A percentile compares a stretch with the other conserved stretches of the same genome.
phyloP scores from a whole-genome alignment of 495 filamentous ascomycete species.

The Daldinia grandis region DNA sequence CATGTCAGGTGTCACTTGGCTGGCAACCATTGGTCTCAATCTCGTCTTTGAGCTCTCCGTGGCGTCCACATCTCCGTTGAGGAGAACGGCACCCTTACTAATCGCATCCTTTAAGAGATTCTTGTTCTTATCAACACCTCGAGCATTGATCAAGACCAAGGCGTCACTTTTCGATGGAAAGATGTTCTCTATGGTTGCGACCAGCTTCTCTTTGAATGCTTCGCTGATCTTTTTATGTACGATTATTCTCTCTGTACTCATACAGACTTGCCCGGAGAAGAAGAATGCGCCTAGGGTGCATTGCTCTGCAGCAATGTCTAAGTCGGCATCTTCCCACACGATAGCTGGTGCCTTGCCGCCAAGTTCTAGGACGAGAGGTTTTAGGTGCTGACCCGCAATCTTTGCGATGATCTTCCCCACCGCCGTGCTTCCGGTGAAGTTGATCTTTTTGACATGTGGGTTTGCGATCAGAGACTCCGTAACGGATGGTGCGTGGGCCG shows the following conservation, averaged over 20 bases:
- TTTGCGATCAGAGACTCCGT: constrained; percentile 65
- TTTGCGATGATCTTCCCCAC: constrained; percentile 67
- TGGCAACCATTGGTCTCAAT: constrained; percentile 77
- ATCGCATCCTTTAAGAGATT: constrained; percentile 71
- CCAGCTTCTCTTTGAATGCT: constrained; percentile 70
- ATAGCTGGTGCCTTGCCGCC: constrained; percentile 73
- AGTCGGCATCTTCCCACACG: constrained; percentile 71
- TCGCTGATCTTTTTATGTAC: constrained; percentile 75
- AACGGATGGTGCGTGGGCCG: constrained; percentile 61
- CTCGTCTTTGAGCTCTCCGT: constrained; percentile 59
- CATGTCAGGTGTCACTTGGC: constrained; percentile 78
- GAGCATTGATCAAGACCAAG: constrained; percentile 67
- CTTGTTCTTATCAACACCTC: constrained; percentile 72
- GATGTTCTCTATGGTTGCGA: constrained; percentile 58
- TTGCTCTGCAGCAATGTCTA: constrained; percentile 63
- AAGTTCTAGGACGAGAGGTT: constrained; percentile 74
- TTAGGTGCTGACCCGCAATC: constrained; percentile 68
- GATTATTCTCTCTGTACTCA: constrained; percentile 89
- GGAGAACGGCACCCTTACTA: constrained; percentile 70
- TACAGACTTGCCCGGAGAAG: constrained; percentile 81
- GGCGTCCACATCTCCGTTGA: constrained; percentile 63
- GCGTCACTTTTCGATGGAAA: constrained; percentile 61
- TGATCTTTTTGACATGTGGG: constrained; percentile 66
- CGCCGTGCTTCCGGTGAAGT: constrained; percentile 71
- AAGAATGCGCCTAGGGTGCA: constrained; percentile 63